phyloP scores from a whole-genome alignment of 345 rosid genomes.

The Syzygium aromaticum region DNA sequence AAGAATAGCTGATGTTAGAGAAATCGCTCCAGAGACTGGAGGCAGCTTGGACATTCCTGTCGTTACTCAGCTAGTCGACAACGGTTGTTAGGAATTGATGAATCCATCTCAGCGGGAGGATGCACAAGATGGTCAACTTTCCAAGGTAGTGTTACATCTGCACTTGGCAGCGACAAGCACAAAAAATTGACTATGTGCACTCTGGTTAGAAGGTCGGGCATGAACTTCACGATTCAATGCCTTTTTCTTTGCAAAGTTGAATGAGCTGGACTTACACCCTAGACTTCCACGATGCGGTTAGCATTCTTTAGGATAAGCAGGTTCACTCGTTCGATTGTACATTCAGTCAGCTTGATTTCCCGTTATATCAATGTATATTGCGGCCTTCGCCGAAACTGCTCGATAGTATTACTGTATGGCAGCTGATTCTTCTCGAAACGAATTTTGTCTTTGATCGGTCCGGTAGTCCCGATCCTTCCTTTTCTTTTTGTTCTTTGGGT shows the following conservation, averaged over 20 bases:
- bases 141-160: background rate
- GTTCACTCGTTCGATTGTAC: background rate
- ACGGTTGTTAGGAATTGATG: constrained; percentile 7
- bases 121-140: background rate
- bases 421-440: background rate
- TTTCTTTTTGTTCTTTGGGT: background rate
- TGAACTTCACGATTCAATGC: background rate
- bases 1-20: constrained; percentile 65
- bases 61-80: constrained; percentile 35
- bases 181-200: background rate
- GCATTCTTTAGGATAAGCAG: background rate
- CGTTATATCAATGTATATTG: background rate
- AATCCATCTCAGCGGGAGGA: background rate
- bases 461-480: background rate
- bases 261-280: background rate
- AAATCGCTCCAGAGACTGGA: constrained; percentile 42
- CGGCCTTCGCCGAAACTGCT: background rate
- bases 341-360: background rate
- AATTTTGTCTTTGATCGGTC: background rate
- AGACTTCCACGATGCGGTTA: background rate
- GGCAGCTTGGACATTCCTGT: constrained; percentile 65
- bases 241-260: background rate
- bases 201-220: background rate
- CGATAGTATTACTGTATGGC: background rate
- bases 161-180: background rate